phyloP scores from a whole-genome alignment of 1,139 yeast species.

The Yamadazyma jaroonii region DNA sequence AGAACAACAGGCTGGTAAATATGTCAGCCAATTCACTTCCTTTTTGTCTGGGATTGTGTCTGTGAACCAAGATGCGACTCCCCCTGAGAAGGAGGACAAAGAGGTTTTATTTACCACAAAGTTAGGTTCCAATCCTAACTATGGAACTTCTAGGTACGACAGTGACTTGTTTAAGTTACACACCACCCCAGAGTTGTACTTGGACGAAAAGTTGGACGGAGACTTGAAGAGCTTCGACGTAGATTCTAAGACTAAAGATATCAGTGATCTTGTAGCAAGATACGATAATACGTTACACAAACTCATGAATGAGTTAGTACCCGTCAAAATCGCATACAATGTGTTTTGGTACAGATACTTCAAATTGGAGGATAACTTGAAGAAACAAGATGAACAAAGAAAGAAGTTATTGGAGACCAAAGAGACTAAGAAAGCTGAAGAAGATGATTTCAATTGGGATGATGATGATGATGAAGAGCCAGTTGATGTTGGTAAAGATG shows the following conservation, averaged over 20 bases:
- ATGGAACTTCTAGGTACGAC: slow-evolving; percentile 42
- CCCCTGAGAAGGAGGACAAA: slow-evolving; percentile 13
- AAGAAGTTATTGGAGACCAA: slow-evolving; percentile 51
- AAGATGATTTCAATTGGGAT: slow-evolving; percentile 52
- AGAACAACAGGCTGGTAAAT: slow-evolving; percentile 61
- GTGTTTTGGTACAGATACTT: slow-evolving; percentile 79
- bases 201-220: slow-evolving; percentile 16
- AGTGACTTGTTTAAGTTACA: slow-evolving; percentile 41
- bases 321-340: slow-evolving; percentile 54
- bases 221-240: slow-evolving; percentile 34
- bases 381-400: slow-evolving; percentile 64
- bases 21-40: slow-evolving; percentile 55
- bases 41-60: slow-evolving; percentile 54
- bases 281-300: slow-evolving; percentile 52
- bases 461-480: slow-evolving; percentile 53
- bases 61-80: slow-evolving; percentile 18
- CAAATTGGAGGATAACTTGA: slow-evolving; percentile 51
- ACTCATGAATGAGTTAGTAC: slow-evolving; percentile 67
- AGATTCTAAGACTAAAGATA: slow-evolving; percentile 51
- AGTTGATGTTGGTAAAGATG: slow-evolving; percentile 18
- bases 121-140: slow-evolving; percentile 24
- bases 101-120: slow-evolving; percentile 23
- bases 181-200: slow-evolving; percentile 23
- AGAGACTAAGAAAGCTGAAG: slow-evolving; percentile 30
- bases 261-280: slow-evolving; percentile 44